Base-by-base conservation (phyloP, 345 rosid genomes). In the Euphorbia pulcherrima region DNA sequence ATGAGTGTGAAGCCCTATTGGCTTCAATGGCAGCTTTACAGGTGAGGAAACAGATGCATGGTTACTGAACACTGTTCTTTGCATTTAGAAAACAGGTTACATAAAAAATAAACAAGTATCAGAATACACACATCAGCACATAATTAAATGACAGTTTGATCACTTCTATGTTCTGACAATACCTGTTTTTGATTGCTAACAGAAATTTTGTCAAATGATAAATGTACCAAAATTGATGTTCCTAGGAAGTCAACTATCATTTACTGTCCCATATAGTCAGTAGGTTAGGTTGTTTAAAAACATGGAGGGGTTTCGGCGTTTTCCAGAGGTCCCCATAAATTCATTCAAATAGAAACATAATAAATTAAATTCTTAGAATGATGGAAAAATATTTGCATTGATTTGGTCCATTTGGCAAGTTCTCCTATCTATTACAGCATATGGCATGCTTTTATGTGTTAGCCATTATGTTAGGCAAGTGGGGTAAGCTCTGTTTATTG, bases 21-120 rank as follows among this genome's bases (percentile, higher is more conserved):
- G 82, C 82, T 78, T 83, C 94, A 58, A 79, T 86, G 0, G 81
- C 88, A 51, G 85, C 82, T 40, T 74, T 81, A 86, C 91, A 90
- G 96, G 97, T 90, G 79, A 79, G 81, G 14, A 44, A 0, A 47
- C 37, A 46, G 2, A 33, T 30, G 39, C 50, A 13, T 62, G 50
- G 27, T 41, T 68, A 24, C 44, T 50, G 4, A 39, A 28, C 51
- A 18, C 17, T 8, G 17, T 59, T 17, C n/a, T 8, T 51, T 73
- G 33, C 29, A 0, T 3, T 6, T 4, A 6, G 11, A 14, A 4
- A 44, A 40, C 29, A 35, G 29, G 41, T 26, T 10, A 21, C n/a
- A 30, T 30, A 48, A 48, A 46, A 40, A 33, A 29, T 20, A 23
- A 44, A 11, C 5, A 58, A 23, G 50, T 44, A 12, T 44, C 50